Evolutionary conservation across 106 monocot genomes (phyloP).

Genomic region (Dendrobium officinale): DNA sequence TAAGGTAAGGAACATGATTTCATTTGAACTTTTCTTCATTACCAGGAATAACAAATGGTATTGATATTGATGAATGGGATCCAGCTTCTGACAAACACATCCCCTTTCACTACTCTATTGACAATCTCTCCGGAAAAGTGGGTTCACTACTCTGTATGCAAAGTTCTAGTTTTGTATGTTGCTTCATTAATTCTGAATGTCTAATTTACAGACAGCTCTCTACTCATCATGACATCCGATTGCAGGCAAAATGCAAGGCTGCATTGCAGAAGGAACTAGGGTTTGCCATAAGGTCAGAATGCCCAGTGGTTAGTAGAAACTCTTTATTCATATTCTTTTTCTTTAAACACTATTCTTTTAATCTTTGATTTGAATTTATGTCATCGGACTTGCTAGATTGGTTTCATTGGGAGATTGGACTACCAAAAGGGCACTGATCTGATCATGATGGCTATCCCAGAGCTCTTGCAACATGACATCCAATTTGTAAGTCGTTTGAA

Average conservation of each 20-base stretch:
- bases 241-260: slow-evolving; percentile 72
- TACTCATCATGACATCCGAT: not conserved
- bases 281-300: slow-evolving; percentile 47
- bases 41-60: slow-evolving; percentile 84
- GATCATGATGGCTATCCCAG: slow-evolving; percentile 47
- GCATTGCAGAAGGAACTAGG: slow-evolving; percentile 81
- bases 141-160: not conserved
- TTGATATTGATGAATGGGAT: slow-evolving; percentile 81
- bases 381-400: slow-evolving; percentile 43
- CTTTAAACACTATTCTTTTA: slow-evolving; percentile 7
- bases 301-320: slow-evolving; percentile 52
- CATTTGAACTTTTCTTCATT: not conserved
- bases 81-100: slow-evolving; percentile 75
- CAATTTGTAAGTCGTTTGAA: slow-evolving; percentile 66
- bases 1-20: not conserved
- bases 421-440: slow-evolving; percentile 94
- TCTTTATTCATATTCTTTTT: not conserved
- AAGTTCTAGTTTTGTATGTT: not conserved
- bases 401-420: slow-evolving; percentile 91
- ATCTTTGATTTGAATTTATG: not conserved
- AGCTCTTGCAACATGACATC: slow-evolving; percentile 66
- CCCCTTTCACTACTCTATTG: slow-evolving; percentile 62
- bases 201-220: not conserved
- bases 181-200: not conserved
- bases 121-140: slow-evolving; percentile 83